Evolutionary conservation across 2,329 filamentous ascomycete species (phyloP), one percentile per base, ranked within the genome.

Genomic region (Ilyonectria destructans): DNA sequence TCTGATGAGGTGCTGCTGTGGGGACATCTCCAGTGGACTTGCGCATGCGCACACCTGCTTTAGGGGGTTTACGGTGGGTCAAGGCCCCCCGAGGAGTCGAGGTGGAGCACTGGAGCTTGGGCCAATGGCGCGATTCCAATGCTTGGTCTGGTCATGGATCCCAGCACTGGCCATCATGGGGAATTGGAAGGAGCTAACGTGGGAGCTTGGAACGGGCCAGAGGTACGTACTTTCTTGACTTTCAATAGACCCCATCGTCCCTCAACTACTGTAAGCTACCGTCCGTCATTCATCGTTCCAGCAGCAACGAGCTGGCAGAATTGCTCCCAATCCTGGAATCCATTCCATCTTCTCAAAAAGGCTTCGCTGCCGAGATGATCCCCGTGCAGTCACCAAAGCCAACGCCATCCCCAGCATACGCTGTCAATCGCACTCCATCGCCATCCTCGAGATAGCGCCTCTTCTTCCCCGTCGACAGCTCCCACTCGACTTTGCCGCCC

Each of bases 361-460:
- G 62, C 46, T 48, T 58, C 19, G 62, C 62, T 3, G 62, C 35
- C 9, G 49, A 58, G 10, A 64, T 26, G 17, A 46, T 29, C 12
- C 82, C 82, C 2, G 72, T 56, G 37, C 80, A 82, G 8, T 82
- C 80, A 0, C 81, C 81, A 62, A 83, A 83, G 0, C 81, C 81
- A 62, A 83, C 87, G 15, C 80, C 79, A 74, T 48, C 83, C 80
- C 74, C 85, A 73, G 29, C 81, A 74, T 67, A 84, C 77, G 48
- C 81, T 58, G 76, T 81, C 45, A 82, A 76, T 19, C 78, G 71
- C 43, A 82, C 74, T n/a, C 75, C 75, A 64, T 84, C 83, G 1
- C 82, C 82, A 65, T 85, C 83, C 46, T 81, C 72, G 3, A 85
- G 71, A 62, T 77, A 84, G 0, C 72, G 73, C 17, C 80, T 78